phyloP scores from a whole-genome alignment of 176 grass and related monocot species.

The Poa pratensis region DNA sequence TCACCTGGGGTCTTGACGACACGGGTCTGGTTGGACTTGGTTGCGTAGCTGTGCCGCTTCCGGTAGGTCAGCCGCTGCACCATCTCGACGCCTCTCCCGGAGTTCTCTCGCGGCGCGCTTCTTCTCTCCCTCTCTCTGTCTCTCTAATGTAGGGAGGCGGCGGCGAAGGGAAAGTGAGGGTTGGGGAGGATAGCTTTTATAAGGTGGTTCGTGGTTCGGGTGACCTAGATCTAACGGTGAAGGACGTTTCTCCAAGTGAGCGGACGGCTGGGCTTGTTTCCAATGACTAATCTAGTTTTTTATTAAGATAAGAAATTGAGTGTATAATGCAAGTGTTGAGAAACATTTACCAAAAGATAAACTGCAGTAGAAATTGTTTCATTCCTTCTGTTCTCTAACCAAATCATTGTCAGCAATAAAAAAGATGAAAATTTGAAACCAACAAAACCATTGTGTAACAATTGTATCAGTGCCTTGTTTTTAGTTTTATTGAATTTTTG shows the following conservation, averaged over 20 bases:
- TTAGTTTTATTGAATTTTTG: no score
- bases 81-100: conserved; percentile 54
- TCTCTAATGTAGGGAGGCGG: conserved; percentile 19
- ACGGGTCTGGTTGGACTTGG: conserved; percentile 79
- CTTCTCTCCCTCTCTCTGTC: conserved; percentile 4
- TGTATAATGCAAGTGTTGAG: no score
- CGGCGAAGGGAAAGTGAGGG: background rate
- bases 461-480: no score
- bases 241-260: background rate
- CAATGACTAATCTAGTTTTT: background rate
- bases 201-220: background rate
- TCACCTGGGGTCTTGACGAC: conserved; percentile 77
- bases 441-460: no score
- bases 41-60: conserved; percentile 80
- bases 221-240: conserved; percentile 75
- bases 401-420: no score
- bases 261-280: conserved; percentile 13
- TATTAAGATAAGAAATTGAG: no score
- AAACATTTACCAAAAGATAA: no score
- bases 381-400: no score
- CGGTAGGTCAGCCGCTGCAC: conserved; percentile 84
- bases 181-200: conserved; percentile 32
- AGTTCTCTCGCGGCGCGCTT: conserved; percentile 16
- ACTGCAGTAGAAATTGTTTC: no score
- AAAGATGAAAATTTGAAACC: no score